Percentiles rank a stretch among this genome's conserved stretches.
These are phyloP conservation scores for Diaporthe aspalathi DNA, from an alignment of 2,329 filamentous ascomycete genomes.

Conservation along the genomic window DNA sequence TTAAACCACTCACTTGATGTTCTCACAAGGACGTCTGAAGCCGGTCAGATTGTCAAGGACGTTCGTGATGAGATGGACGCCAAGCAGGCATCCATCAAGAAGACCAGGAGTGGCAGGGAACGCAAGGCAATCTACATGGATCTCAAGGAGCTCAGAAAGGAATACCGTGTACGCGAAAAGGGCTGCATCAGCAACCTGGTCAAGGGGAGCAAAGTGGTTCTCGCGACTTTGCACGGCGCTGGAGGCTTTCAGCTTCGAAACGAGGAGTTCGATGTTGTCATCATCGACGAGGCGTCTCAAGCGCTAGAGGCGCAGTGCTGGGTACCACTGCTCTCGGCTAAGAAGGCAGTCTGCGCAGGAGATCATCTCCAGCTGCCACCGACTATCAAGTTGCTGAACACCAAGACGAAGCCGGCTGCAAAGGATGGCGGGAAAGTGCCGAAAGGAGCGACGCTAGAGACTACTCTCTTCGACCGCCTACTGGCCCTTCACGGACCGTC, in stretches of 20 bases:
- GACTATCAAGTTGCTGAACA: constrained; percentile 85
- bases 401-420: constrained; percentile 53
- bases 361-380: constrained; percentile 95
- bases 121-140: constrained; percentile 85
- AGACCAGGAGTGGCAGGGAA: constrained; percentile 84
- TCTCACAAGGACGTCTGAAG: constrained; percentile 89
- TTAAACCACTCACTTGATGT: constrained; percentile 91
- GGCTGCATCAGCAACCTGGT: constrained; percentile 84
- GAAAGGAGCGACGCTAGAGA: constrained; percentile 76
- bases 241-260: constrained; percentile 85
- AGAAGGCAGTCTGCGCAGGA: constrained; percentile 89
- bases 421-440: constrained; percentile 50
- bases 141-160: constrained; percentile 84
- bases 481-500: constrained; percentile 81
- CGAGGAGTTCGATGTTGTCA: constrained; percentile 89
- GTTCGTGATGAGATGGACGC: constrained; percentile 92
- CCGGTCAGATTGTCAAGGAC: constrained; percentile 88
- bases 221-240: constrained; percentile 92
- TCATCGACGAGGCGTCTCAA: constrained; percentile 96
- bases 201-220: constrained; percentile 82
- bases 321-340: constrained; percentile 85
- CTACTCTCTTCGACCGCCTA: constrained; percentile 92
- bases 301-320: constrained; percentile 97
- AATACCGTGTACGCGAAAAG: constrained; percentile 86
- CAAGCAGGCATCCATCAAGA: constrained; percentile 88